Evolutionary conservation across 139 green algal species (phyloP).

Genomic region (Pseudopediastrum boryanum): DNA sequence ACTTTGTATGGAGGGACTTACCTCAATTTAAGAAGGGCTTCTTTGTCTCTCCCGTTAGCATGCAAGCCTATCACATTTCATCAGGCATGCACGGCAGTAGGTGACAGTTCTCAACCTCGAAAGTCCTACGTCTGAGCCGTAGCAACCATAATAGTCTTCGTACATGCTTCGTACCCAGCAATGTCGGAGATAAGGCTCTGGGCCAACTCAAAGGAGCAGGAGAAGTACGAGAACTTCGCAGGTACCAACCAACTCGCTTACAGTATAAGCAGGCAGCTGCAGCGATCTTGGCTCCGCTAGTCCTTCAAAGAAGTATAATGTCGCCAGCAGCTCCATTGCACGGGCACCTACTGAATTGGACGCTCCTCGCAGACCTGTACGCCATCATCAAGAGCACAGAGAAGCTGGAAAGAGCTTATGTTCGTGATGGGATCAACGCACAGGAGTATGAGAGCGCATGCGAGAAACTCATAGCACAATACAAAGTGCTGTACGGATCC

Average conservation of each 20-base stretch:
- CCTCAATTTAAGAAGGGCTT: too few species aligned
- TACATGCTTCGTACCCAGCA: too few species aligned
- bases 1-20: too few species aligned
- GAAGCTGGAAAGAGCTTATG: constrained; percentile 89
- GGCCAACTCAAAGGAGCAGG: constrained; percentile 77
- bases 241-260: constrained; percentile 36
- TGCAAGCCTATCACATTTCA: too few species aligned
- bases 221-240: constrained; percentile 81
- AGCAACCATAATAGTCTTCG: too few species aligned
- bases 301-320: background rate
- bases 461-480: constrained; percentile 91
- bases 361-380: constrained; percentile 79
- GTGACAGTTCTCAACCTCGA: too few species aligned
- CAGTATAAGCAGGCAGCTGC: background rate
- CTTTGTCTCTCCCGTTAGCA: too few species aligned
- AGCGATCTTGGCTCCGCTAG: background rate
- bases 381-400: constrained; percentile 94
- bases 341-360: too few species aligned
- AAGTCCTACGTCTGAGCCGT: too few species aligned
- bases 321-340: too few species aligned
- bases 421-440: constrained; percentile 76
- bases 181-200: constrained; percentile 63
- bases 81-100: too few species aligned
- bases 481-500: constrained; percentile 83
- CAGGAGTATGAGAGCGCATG: constrained; percentile 88